Evolutionary conservation across 2,329 filamentous ascomycete genomes (phyloP), one percentile per base, ranked within the genome.

Genomic region (Alternaria viburni): DNA sequence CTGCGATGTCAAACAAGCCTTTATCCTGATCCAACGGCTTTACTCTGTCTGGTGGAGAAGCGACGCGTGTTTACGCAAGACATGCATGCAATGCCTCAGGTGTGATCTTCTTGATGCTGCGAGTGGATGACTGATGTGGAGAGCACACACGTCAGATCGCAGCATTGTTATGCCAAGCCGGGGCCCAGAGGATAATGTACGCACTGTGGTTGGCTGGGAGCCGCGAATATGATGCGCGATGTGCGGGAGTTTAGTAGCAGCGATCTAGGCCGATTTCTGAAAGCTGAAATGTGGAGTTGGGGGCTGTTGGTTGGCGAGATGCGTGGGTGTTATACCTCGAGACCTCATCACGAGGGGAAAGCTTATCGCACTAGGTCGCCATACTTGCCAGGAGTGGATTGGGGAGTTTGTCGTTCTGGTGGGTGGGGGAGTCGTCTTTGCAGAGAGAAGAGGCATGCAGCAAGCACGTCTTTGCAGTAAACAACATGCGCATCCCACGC

Each of bases 91-190:
- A 52, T 41, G 28, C 49, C 49, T 52, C 28, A 41, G 49, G 30
- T 23, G 49, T 41, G 28, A 41, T 52, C 49, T 41, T 41, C 15
- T 41, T 52, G 49, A 52, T 30, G 30, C 49, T 25, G 49, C 30
- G 17, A 52, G 28, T 52, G 30, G 49, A 23, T 52, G 30, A 41
- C 28, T 52, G 45, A 41, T 57, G 57, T 45, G 47, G 49, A 51
- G 49, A 57, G 55, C 26, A 57, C 54, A 49, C 45, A 57, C 55
- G 55, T 57, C 55, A 57, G 55, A 57, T 50, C 17, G 44, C 44
- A 32, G 59, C 45, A 50, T 44, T 44, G 28, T 52, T 36, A 52
- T 21, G 49, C 49, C 49, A 52, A 41, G 49, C 13, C 19, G 49
- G 49, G 28, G 32, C 32, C 15, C 21, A 23, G 28, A 30, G 45